These are phyloP conservation scores for Gossypioides kirkii DNA, from an alignment of 345 rosid species.

Conservation along the genomic window DNA sequence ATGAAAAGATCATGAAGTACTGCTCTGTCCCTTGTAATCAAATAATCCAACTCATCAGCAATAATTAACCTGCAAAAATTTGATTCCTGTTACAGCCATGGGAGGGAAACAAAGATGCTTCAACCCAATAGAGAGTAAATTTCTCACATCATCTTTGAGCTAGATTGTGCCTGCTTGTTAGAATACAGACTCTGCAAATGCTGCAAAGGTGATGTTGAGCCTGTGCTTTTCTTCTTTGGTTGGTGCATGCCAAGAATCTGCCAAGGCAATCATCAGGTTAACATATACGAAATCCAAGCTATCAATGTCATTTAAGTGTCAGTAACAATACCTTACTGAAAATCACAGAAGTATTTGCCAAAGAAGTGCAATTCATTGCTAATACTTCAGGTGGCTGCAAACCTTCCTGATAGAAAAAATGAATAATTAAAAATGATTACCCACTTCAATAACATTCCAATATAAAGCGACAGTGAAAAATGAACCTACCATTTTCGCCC, in stretches of 20 bases:
- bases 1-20: slow-evolving; percentile 91
- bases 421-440: background rate
- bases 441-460: background rate
- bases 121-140: background rate
- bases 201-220: slow-evolving; percentile 47
- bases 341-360: slow-evolving; percentile 58
- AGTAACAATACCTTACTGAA: slow-evolving; percentile 59
- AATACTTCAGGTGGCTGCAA: slow-evolving; percentile 51
- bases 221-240: slow-evolving; percentile 31
- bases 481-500: slow-evolving; percentile 54
- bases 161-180: slow-evolving; percentile 36
- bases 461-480: background rate
- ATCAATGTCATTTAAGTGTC: background rate
- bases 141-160: slow-evolving; percentile 68
- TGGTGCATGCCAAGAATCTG: slow-evolving; percentile 50
- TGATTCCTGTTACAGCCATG: slow-evolving; percentile 1
- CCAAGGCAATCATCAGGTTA: slow-evolving; percentile 25
- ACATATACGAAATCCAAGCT: background rate
- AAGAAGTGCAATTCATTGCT: slow-evolving; percentile 63
- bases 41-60: slow-evolving; percentile 87
- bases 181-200: slow-evolving; percentile 62
- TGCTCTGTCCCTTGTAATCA: slow-evolving; percentile 75
- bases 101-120: background rate
- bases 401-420: slow-evolving; percentile 34
- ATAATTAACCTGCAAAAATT: slow-evolving; percentile 54